phyloP scores from a whole-genome alignment of 139 green algal genomes.

The Eudorina sp. region DNA sequence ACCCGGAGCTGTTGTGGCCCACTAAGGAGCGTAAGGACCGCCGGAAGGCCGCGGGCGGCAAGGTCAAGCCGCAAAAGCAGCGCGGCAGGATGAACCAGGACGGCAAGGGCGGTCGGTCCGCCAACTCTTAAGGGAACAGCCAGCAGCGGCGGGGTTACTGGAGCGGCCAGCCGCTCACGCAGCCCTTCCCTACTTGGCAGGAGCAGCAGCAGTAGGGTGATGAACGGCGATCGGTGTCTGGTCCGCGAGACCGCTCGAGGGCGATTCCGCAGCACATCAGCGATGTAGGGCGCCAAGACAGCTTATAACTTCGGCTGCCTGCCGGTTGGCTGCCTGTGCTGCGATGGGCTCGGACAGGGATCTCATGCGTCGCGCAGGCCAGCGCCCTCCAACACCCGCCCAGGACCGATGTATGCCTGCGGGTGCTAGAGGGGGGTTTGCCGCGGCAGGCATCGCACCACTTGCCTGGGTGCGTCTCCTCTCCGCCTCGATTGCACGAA shows the following conservation, averaged over 20 bases:
- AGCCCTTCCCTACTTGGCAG: neutral
- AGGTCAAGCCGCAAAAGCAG: constrained; percentile 56
- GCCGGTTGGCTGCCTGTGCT: too few species aligned
- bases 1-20: constrained; percentile 60
- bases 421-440: too few species aligned
- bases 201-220: neutral
- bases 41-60: neutral
- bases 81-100: constrained; percentile 67
- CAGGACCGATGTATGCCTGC: too few species aligned
- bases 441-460: too few species aligned
- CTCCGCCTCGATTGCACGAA: too few species aligned
- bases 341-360: too few species aligned
- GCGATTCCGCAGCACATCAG: neutral
- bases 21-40: constrained; percentile 55
- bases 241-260: neutral
- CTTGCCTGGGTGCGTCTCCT: too few species aligned
- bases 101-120: constrained; percentile 59
- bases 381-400: too few species aligned
- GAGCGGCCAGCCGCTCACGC: neutral
- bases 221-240: neutral
- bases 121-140: constrained; percentile 12
- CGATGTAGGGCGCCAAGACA: neutral
- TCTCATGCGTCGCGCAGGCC: too few species aligned
- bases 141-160: neutral
- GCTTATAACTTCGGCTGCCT: too few species aligned